Percentiles rank a stretch among this genome's conserved stretches.
These are phyloP conservation scores for Arxiozyma heterogenica DNA, from an alignment of 1,139 yeast genomes.

Conservation along the genomic window DNA sequence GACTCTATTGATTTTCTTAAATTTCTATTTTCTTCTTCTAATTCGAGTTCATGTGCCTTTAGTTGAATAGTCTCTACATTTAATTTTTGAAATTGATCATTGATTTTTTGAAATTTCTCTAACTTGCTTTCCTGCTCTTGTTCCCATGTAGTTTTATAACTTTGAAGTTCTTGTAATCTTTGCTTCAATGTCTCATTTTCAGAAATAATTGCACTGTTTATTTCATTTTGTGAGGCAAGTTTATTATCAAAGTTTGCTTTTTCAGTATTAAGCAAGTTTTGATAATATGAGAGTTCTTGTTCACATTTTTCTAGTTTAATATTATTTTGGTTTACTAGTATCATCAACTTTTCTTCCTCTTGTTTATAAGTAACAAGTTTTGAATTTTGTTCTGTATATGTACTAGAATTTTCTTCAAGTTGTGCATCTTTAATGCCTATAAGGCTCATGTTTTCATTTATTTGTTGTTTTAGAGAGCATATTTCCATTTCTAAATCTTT, in stretches of 20 bases:
- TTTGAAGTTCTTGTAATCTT: constrained; percentile 17
- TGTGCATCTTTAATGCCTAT: constrained; percentile 28
- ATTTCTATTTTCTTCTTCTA: constrained; percentile 26
- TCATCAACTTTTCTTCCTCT: constrained; percentile 2
- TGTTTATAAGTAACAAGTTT: constrained; percentile 7
- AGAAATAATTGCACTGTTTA: constrained; percentile 16
- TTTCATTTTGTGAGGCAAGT: constrained; percentile 22
- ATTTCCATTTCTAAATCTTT: constrained; percentile 11
- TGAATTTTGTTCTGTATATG: constrained; percentile 10
- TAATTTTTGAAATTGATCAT: constrained; percentile 25
- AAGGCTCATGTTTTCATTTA: constrained; percentile 20
- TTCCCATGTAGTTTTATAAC: constrained; percentile 12
- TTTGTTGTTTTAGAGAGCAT: constrained; percentile 17
- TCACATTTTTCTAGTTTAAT: background rate
- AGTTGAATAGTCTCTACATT: constrained; percentile 28
- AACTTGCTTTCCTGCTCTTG: constrained; percentile 11
- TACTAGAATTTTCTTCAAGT: constrained; percentile 17
- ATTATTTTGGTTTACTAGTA: background rate
- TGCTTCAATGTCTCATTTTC: constrained; percentile 22
- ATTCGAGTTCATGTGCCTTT: constrained; percentile 27
- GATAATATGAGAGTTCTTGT: constrained; percentile 3
- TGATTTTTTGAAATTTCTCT: constrained; percentile 17
- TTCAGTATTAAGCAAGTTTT: constrained; percentile 10
- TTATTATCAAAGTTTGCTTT: constrained; percentile 24
- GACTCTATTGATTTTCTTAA: constrained; percentile 16